Percentiles rank a stretch among this genome's conserved stretches.
These are phyloP conservation scores for Mucor sp. DNA, from an alignment of 371 early-diverging fungal genomes.

Conservation along the genomic window DNA sequence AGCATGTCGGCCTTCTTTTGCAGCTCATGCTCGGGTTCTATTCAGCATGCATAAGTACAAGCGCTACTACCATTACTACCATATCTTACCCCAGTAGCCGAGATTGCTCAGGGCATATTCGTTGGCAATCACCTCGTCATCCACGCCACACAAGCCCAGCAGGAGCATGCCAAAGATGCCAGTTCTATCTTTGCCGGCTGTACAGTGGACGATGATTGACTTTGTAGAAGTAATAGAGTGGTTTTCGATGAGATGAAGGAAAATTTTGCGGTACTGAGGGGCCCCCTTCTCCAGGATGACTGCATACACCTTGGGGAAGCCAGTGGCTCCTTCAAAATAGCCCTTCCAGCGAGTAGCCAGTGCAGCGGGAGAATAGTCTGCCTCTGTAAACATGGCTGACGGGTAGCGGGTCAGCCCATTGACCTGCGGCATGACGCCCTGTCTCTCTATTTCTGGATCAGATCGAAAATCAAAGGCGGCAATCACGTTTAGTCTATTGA, in stretches of 20 bases:
- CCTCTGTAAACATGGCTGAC: constrained; percentile 58
- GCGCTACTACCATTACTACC: no score
- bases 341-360: constrained; percentile 61
- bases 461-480: constrained; percentile 63
- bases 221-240: constrained; percentile 42
- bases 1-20: constrained; percentile 38
- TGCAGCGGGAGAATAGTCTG: constrained; percentile 65
- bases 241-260: constrained; percentile 57
- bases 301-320: constrained; percentile 62
- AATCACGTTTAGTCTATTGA: constrained; percentile 49
- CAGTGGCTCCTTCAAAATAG: constrained; percentile 59
- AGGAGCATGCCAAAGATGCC: constrained; percentile 79
- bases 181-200: constrained; percentile 90
- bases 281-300: constrained; percentile 55
- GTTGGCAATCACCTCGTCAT: constrained; percentile 71
- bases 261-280: constrained; percentile 52
- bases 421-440: constrained; percentile 48
- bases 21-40: constrained; percentile 43
- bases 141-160: constrained; percentile 71
- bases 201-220: constrained; percentile 82
- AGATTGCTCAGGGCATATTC: constrained; percentile 72
- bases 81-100: constrained; percentile 50
- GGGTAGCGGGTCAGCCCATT: constrained; percentile 43
- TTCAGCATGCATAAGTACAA: background rate
- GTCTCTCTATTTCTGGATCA: constrained; percentile 50